A percentile compares a stretch with the other conserved stretches of the same genome.
phyloP scores from a whole-genome alignment of 495 filamentous ascomycete species.

The Aspergillus taichungensis region DNA sequence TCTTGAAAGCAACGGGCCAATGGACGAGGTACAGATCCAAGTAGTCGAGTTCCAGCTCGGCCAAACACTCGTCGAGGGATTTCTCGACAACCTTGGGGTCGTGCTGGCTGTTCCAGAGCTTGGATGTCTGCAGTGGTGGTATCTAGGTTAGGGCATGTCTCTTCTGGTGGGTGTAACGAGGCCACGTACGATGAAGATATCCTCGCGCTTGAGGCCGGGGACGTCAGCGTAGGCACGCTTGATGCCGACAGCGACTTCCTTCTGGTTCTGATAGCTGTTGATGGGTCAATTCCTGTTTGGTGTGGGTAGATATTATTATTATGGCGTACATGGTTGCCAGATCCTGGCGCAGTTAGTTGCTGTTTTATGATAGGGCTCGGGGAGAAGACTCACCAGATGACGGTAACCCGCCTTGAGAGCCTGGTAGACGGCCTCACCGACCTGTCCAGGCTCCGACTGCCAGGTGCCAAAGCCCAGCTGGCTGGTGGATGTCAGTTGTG shows the following conservation, averaged over 20 bases:
- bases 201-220: constrained; percentile 41
- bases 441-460: constrained; percentile 45
- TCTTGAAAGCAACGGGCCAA: constrained; percentile 42
- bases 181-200: constrained; percentile 39
- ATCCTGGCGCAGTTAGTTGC: constrained; percentile 24
- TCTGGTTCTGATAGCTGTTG: constrained; percentile 43
- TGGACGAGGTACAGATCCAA: constrained; percentile 46
- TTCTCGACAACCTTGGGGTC: constrained; percentile 37
- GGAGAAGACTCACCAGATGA: constrained; percentile 34
- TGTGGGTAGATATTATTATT: background rate
- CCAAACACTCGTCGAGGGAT: constrained; percentile 37
- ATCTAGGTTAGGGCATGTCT: background rate
- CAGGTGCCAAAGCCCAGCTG: constrained; percentile 48
- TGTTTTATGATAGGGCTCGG: too few relatives aligned
- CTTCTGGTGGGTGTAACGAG: background rate
- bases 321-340: constrained; percentile 35
- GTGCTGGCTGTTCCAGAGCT: constrained; percentile 44
- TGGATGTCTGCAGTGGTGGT: constrained; percentile 30
- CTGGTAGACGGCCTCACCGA: constrained; percentile 44
- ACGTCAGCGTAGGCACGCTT: constrained; percentile 38
- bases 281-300: constrained; percentile 32
- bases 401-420: constrained; percentile 48
- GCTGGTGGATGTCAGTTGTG: constrained; percentile 13
- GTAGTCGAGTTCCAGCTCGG: constrained; percentile 41
- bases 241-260: constrained; percentile 36